Evolutionary conservation across 1,284 basidiomycete species (phyloP).

Genomic region (Leccinum subfulvum): DNA sequence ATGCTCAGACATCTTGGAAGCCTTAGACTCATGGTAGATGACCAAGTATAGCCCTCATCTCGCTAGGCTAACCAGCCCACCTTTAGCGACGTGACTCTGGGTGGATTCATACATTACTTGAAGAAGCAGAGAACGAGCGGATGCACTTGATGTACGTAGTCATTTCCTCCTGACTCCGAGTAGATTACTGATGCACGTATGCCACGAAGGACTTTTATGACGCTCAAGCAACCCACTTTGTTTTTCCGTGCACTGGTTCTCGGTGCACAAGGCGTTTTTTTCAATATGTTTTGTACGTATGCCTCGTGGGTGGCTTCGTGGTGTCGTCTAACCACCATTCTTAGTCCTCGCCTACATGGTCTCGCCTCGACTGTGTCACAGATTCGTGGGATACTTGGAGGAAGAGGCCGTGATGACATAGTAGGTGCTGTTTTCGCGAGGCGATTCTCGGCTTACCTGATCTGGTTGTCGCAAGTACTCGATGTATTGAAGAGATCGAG

Average conservation of each 20-base stretch:
- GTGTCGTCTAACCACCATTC: slow-evolving; percentile 18
- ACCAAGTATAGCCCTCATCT: slow-evolving; percentile 6
- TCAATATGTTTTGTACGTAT: slow-evolving; percentile 82
- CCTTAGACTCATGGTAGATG: slow-evolving; percentile 71
- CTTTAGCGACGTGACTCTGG: slow-evolving; percentile 79
- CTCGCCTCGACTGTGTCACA: slow-evolving; percentile 83
- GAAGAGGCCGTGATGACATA: slow-evolving; percentile 94
- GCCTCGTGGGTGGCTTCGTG: slow-evolving; percentile 23
- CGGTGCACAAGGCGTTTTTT: slow-evolving; percentile 88
- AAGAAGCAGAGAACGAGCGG: slow-evolving; percentile 94
- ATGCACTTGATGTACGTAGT: slow-evolving; percentile 80
- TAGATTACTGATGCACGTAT: slow-evolving; percentile 17
- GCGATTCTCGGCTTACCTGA: slow-evolving; percentile 24
- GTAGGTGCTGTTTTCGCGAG: slow-evolving; percentile 42
- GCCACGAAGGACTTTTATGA: slow-evolving; percentile 79
- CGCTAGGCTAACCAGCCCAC: slow-evolving; percentile 10
- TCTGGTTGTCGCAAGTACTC: slow-evolving; percentile 50
- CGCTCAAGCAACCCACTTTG: slow-evolving; percentile 72
- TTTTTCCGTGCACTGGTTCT: slow-evolving; percentile 82
- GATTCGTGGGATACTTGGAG: slow-evolving; percentile 93
- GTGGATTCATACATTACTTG: slow-evolving; percentile 82
- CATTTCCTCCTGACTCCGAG: slow-evolving; percentile 1
- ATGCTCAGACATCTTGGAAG: slow-evolving; percentile 82
- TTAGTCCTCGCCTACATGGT: slow-evolving; percentile 79
- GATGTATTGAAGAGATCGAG: slow-evolving; percentile 82